Base-by-base conservation (phyloP, 176 grass and related monocot species). In the Saccharum spontaneum region DNA sequence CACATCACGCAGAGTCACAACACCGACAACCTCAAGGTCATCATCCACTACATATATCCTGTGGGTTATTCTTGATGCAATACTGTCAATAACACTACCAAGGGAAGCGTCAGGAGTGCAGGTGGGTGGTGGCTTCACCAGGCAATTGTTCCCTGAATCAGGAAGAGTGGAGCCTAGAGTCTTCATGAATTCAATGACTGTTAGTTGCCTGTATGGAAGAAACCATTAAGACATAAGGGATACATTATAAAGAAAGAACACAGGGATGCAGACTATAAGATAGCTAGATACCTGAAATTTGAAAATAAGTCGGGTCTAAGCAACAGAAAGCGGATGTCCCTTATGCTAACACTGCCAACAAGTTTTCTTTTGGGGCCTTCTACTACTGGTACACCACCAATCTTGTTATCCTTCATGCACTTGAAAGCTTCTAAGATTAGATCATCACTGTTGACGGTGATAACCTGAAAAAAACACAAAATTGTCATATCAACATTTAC, bases 1-100 rank as follows among this genome's bases (percentile, higher is more conserved):
- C 72, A 98, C 94, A 38, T 98, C 97, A 3, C 97, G 91, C 1
- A 99, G 77, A 26, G 93, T 99, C 41, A 99, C 90, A 14, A 99
- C 89, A 9, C 97, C 97, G 3, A 89, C 44, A 13, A 99, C 81
- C 67, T 86, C 81, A 52, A 63, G 55, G 9, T 88, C 93, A 22
- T 36, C 78, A 41, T 91, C 78, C 13, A 94, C 90, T 41, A 99
- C 88, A 20, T 99, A 99, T 80, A 96, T 96, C 69, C 97, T 84
- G 60, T 96, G 97, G 18, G 92, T 94, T 34, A 91, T 93, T 83
- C 86, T 96, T 13, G 91, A 96, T 36, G 91, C 89, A 3, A 98
- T 90, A 82, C 74, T 88, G 67, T 99, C 91, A 2, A 99, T 98
- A 9, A 98, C 88, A 15, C 84, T 96, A 10, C 97, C 97, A 45